Percentiles rank a stretch among this genome's conserved stretches.
Evolutionary conservation across 257 asterid genomes (phyloP).

Genomic region (Penstemon davidsonii): DNA sequence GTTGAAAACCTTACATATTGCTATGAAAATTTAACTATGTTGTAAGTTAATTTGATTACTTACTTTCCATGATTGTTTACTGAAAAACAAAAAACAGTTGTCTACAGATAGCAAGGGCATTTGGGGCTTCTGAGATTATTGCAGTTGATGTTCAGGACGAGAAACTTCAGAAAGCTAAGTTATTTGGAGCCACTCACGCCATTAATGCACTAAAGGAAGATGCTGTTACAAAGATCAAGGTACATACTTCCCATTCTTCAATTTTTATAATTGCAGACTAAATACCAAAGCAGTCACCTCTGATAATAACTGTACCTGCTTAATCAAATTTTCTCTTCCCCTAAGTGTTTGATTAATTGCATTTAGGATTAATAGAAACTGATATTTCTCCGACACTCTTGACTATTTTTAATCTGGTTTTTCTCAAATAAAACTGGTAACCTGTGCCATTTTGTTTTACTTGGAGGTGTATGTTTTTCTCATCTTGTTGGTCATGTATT

Average conservation of each 20-base stretch:
- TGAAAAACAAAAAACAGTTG: slow-evolving; percentile 58
- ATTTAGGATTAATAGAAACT: background rate
- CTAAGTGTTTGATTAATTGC: background rate
- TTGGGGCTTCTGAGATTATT: slow-evolving; percentile 95
- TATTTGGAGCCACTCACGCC: slow-evolving; percentile 84
- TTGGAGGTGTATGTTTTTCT: no score
- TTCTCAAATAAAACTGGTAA: no score
- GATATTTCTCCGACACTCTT: background rate
- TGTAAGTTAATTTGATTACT: slow-evolving; percentile 16
- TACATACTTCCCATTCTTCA: slow-evolving; percentile 27
- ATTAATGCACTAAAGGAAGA: slow-evolving; percentile 78
- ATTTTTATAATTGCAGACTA: slow-evolving; percentile 1
- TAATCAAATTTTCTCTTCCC: background rate
- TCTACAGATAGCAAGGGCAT: slow-evolving; percentile 96
- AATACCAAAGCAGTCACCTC: background rate
- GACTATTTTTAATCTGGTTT: background rate
- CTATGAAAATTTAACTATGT: slow-evolving; percentile 9
- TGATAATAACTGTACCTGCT: background rate
- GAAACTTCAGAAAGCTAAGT: slow-evolving; percentile 79
- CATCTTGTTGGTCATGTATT: no score
- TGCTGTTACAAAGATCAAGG: slow-evolving; percentile 69
- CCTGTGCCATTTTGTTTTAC: no score
- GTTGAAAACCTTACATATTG: slow-evolving; percentile 9
- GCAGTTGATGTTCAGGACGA: slow-evolving; percentile 97
- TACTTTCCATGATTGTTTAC: slow-evolving; percentile 33